Conservation (phyloP, 2,329 filamentous ascomycete genomes). For the Ophiocordyceps australis region DNA sequence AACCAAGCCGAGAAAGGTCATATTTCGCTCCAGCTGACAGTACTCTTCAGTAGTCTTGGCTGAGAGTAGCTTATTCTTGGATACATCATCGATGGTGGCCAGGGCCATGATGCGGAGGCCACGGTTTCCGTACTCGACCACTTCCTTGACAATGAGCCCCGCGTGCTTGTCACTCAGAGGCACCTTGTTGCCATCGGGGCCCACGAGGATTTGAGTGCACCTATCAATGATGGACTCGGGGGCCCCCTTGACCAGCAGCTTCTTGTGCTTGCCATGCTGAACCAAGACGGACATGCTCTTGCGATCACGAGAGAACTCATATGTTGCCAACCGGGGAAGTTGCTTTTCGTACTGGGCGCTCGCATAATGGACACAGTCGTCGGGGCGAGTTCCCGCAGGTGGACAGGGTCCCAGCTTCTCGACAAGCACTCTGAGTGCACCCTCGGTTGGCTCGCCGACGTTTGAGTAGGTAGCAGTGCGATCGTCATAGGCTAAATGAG, state of each 20-base stretch:
- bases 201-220: slow-evolving; percentile 67
- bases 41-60: slow-evolving; percentile 80
- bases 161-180: slow-evolving; percentile 51
- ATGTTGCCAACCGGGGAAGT: slow-evolving; percentile 63
- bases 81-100: slow-evolving; percentile 64
- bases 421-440: slow-evolving; percentile 72
- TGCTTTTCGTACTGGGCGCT: slow-evolving; percentile 72
- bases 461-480: slow-evolving; percentile 59
- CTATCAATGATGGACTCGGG: slow-evolving; percentile 89
- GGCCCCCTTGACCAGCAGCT: slow-evolving; percentile 87
- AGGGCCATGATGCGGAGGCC: slow-evolving; percentile 91
- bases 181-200: slow-evolving; percentile 61
- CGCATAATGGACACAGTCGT: slow-evolving; percentile 58
- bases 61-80: slow-evolving; percentile 49
- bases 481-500: slow-evolving; percentile 64
- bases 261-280: slow-evolving; percentile 48
- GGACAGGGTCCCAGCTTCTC: slow-evolving; percentile 88
- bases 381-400: slow-evolving; percentile 27
- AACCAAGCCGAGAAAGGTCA: slow-evolving; percentile 86
- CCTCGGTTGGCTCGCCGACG: slow-evolving; percentile 90
- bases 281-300: slow-evolving; percentile 99
- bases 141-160: slow-evolving; percentile 56
- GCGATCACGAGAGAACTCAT: slow-evolving; percentile 90
- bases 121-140: slow-evolving; percentile 78
- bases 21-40: slow-evolving; percentile 71